phyloP scores from a whole-genome alignment of 495 filamentous ascomycete genomes.

The Neurospora sublineolata region DNA sequence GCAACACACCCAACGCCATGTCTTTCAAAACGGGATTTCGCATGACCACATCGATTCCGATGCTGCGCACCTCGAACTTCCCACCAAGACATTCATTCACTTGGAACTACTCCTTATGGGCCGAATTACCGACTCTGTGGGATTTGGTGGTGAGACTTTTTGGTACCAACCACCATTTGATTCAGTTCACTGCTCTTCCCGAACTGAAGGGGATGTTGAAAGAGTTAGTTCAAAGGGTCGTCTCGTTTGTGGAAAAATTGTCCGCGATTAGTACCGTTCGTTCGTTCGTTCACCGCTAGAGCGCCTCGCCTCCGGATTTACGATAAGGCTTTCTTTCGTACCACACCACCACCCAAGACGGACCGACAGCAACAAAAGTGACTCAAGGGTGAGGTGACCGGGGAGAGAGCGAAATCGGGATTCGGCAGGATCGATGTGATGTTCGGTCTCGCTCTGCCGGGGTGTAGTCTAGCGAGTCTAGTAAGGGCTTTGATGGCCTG shows the following conservation, averaged over 20 bases:
- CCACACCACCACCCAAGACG: neutral
- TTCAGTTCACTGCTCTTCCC: neutral
- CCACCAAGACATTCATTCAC: neutral
- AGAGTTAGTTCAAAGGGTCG: neutral
- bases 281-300: neutral
- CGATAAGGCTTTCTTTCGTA: neutral
- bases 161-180: neutral
- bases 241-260: neutral
- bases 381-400: neutral
- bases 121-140: neutral
- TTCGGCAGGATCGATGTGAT: neutral
- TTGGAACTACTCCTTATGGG: neutral
- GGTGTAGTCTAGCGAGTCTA: neutral
- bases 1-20: neutral
- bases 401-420: neutral
- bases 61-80: neutral
- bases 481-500: neutral
- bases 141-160: neutral
- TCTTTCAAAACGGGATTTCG: neutral
- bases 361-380: neutral
- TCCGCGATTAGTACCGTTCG: neutral
- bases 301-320: neutral
- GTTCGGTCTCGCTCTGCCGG: neutral
- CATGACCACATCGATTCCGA: neutral
- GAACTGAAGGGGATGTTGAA: neutral